Conservation (phyloP, 78 protist genomes). For the Mastigamoeba balamuthi region DNA sequence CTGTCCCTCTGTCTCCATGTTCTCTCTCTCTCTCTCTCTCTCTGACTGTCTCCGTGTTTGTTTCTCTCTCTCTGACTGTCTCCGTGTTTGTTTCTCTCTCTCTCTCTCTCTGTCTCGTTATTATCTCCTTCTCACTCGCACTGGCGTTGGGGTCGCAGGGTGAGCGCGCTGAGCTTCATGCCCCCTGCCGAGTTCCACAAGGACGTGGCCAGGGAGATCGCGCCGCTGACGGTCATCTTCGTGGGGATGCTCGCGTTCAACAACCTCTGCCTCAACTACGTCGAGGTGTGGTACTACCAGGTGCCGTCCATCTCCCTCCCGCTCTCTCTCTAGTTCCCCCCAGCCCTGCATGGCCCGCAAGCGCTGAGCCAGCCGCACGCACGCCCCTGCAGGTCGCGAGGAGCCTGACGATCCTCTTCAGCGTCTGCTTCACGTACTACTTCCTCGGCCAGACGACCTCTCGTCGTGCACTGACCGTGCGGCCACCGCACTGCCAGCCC, state of each 20-base stretch:
- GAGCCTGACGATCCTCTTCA: slow-evolving; percentile 68
- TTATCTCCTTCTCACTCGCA: background rate
- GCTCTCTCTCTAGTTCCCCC: no score
- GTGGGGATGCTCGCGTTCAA: slow-evolving; percentile 66
- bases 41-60: background rate
- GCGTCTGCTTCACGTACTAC: slow-evolving; percentile 44
- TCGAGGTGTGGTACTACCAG: slow-evolving; percentile 73
- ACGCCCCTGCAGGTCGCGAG: slow-evolving; percentile 79
- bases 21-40: no score
- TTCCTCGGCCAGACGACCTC: slow-evolving; percentile 56
- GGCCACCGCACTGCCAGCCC: no score
- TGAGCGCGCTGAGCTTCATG: slow-evolving; percentile 21
- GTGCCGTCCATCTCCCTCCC: no score
- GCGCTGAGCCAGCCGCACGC: no score
- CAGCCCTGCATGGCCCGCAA: no score
- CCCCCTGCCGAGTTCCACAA: slow-evolving; percentile 48
- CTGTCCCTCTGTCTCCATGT: background rate
- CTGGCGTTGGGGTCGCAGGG: background rate
- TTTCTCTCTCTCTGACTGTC: background rate
- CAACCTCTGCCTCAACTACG: slow-evolving; percentile 68
- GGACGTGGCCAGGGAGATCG: slow-evolving; percentile 31
- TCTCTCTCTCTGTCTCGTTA: background rate
- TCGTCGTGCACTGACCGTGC: background rate
- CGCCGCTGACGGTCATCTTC: slow-evolving; percentile 58
- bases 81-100: no score